Evolutionary conservation across 148 eudicot species (phyloP).

Genomic region (Salicornia ramosissima): DNA sequence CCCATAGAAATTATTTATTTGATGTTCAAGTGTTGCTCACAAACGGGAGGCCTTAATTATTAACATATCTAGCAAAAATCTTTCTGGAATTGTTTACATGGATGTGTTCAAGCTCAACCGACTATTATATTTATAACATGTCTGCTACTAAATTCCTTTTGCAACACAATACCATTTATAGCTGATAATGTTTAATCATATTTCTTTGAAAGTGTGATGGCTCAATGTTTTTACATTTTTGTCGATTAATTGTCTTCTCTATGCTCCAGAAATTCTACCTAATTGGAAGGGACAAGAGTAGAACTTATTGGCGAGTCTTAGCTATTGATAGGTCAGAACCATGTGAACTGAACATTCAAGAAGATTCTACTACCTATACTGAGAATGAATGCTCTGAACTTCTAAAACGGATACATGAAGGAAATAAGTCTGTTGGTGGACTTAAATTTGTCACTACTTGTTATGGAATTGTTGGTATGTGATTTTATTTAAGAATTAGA

Average conservation of each 20-base stretch:
- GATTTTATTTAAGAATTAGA: neutral
- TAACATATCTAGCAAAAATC: too few relatives aligned
- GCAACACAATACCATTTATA: too few relatives aligned
- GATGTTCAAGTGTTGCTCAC: too few relatives aligned
- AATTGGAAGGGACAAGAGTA: conserved; percentile 86
- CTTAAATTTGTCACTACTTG: conserved; percentile 77
- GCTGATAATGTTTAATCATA: too few relatives aligned
- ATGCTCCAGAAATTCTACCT: conserved; percentile 67
- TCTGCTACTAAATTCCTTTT: too few relatives aligned
- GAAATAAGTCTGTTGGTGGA: conserved; percentile 83
- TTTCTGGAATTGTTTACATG: too few relatives aligned
- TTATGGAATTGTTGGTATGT: conserved; percentile 91
- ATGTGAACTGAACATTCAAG: conserved; percentile 65
- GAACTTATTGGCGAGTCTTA: conserved; percentile 78
- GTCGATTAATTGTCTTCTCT: conserved; percentile 4
- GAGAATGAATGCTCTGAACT: conserved; percentile 75
- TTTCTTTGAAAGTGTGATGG: neutral
- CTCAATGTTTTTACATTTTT: neutral
- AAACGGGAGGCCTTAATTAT: too few relatives aligned
- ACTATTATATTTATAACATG: too few relatives aligned
- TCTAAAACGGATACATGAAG: conserved; percentile 76
- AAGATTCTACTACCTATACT: conserved; percentile 69
- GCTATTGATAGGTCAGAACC: conserved; percentile 81
- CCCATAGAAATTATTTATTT: too few relatives aligned
- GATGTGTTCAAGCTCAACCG: too few relatives aligned